Evolutionary conservation across 176 grass and related monocot genomes (phyloP).

Genomic region (Chloris gayana): DNA sequence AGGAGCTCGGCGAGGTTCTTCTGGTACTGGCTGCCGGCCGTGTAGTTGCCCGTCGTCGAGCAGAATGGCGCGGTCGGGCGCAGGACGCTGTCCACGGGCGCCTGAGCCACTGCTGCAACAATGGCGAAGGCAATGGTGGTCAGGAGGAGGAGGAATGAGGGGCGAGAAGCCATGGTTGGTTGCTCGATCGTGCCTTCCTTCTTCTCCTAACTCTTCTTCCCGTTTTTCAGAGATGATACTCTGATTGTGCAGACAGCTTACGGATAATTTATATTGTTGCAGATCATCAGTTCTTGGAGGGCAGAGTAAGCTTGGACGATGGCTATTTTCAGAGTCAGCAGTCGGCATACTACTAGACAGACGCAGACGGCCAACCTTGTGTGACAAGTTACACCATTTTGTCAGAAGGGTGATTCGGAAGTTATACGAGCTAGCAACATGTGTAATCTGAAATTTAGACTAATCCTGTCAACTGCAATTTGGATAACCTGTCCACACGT

Average conservation of each 20-base stretch:
- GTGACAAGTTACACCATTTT: neutral
- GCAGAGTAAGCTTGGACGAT: neutral
- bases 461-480: neutral
- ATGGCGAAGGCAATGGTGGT: neutral
- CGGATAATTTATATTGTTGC: neutral
- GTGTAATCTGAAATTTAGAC: neutral
- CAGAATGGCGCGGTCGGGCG: neutral
- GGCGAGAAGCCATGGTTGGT: neutral
- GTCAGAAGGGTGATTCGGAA: neutral
- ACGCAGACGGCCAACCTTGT: neutral
- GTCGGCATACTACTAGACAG: neutral
- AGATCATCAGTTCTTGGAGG: neutral
- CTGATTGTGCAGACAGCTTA: neutral
- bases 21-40: constrained; percentile 25
- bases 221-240: neutral
- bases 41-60: neutral
- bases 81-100: neutral
- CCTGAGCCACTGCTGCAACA: neutral
- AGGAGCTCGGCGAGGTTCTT: constrained; percentile 35
- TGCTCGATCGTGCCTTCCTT: neutral
- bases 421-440: neutral
- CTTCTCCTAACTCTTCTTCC: neutral
- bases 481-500: too few relatives aligned
- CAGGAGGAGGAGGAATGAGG: neutral
- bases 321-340: neutral